Conservation (phyloP, 1,284 basidiomycete genomes). For the Dichomitus squalens region DNA sequence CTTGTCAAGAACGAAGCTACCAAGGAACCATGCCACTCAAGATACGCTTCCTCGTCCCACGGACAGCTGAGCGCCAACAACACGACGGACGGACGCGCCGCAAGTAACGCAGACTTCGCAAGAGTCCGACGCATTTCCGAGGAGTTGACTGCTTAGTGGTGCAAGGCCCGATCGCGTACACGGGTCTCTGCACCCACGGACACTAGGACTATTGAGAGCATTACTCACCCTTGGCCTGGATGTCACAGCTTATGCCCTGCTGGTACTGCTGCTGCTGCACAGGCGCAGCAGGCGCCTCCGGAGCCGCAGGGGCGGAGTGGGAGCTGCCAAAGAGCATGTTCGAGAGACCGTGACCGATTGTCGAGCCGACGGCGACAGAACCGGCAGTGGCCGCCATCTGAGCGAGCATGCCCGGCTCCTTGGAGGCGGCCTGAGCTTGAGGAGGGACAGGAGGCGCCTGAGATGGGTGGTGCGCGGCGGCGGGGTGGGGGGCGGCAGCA, state of each 20-base stretch:
- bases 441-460: constrained; percentile 34
- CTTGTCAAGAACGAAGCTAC: too few relatives aligned
- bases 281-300: constrained; percentile 44
- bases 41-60: too few relatives aligned
- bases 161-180: too few relatives aligned
- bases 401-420: constrained; percentile 65
- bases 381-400: constrained; percentile 91
- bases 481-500: constrained; percentile 44
- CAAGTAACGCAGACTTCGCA: too few relatives aligned
- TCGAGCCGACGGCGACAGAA: constrained; percentile 83
- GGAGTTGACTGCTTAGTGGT: too few relatives aligned
- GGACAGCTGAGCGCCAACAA: too few relatives aligned
- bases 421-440: constrained; percentile 31
- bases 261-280: constrained; percentile 46
- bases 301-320: constrained; percentile 41
- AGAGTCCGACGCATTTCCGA: too few relatives aligned
- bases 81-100: too few relatives aligned
- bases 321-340: constrained; percentile 82
- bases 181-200: too few relatives aligned
- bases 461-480: constrained; percentile 44
- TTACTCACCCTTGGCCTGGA: constrained; percentile 69
- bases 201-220: constrained; percentile 12
- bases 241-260: constrained; percentile 58
- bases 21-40: neutral
- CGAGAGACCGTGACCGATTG: constrained; percentile 83